Evolutionary conservation across 139 green algal species (phyloP), one percentile per base, ranked within the genome.

Genomic region (Chlamydomonas schloesseri): DNA sequence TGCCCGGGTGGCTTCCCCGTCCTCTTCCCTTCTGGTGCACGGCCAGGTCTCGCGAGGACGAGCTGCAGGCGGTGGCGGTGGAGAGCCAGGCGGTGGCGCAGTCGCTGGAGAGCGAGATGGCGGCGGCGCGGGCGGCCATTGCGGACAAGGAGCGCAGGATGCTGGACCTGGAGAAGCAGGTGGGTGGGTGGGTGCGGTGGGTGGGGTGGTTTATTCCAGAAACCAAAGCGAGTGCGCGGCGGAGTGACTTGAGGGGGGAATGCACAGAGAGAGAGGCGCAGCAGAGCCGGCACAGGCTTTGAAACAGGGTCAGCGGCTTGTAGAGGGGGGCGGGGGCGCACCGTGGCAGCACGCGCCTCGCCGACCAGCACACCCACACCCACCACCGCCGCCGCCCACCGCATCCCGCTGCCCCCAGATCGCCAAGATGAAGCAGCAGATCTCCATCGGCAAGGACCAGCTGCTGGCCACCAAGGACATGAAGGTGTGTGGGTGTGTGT

Each of bases 381-480:
- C 68, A 28, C 34, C 33, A 42, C 68, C 21, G 1, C 68, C 23
- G 4, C 68, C 31, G 5, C 55, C 55, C 55, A 23, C 55, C 55
- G 8, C 2, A 3, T 62, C 55, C 6, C 55, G 20, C 10, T 1
- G 9, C 15, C 11, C 10, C 10, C 78, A 86, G 80, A 86, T 86
- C 31, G 47, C 33, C 29, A 33, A 31, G 4, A 76, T 86, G 80
- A 20, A 33, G 50, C 67, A 34, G 1, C 58, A 72, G 34, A 86
- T 86, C 80, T 71, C 31, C 50, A 28, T 34, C 18, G 80, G 80
- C n/a, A 76, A 77, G 80, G 80, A 76, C 67, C 80, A 86, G 80
- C 65, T 86, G 80, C 67, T 78, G 80, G 80, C 80, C 28, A 86
- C 80, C 29, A 86, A 76, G 68, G 80, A 86, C 67, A 76, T 86